Evolutionary conservation across 495 filamentous ascomycete species (phyloP).

Genomic region (Staphylotrichum longicolle): DNA sequence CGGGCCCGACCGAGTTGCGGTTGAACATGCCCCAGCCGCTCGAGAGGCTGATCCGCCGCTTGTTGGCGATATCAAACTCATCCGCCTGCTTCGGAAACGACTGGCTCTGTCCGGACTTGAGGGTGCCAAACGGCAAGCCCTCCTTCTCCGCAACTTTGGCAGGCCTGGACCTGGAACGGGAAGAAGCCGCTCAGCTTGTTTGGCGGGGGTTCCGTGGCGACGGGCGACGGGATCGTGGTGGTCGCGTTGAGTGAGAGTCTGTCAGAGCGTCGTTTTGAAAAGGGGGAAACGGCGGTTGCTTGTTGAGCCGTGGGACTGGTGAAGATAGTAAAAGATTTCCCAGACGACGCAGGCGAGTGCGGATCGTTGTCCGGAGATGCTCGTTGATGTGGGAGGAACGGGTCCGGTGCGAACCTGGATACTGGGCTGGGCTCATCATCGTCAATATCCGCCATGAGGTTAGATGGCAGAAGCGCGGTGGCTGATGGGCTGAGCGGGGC

Average conservation of each 20-base stretch:
- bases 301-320: conserved; percentile 63
- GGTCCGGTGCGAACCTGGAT: conserved; percentile 39
- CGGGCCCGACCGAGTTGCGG: conserved; percentile 48
- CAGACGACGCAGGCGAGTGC: conserved; percentile 70
- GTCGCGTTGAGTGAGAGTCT: conserved; percentile 35
- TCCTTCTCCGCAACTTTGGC: conserved; percentile 69
- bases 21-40: conserved; percentile 56
- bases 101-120: conserved; percentile 76
- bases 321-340: conserved; percentile 60
- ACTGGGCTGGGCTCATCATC: conserved; percentile 63
- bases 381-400: conserved; percentile 33
- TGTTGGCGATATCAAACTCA: conserved; percentile 44
- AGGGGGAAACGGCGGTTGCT: conserved; percentile 52
- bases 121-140: conserved; percentile 65
- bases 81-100: conserved; percentile 66
- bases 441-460: conserved; percentile 66
- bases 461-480: conserved; percentile 71
- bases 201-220: conserved; percentile 23
- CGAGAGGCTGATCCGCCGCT: conserved; percentile 53
- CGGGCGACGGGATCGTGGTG: conserved; percentile 22
- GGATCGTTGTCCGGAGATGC: conserved; percentile 52
- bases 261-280: conserved; percentile 43
- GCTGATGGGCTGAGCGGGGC: conserved; percentile 81
- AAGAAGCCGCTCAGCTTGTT: conserved; percentile 52
- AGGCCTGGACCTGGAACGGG: conserved; percentile 60